phyloP scores from a whole-genome alignment of 208 protist genomes.

The Trypanosoma lewisi region DNA sequence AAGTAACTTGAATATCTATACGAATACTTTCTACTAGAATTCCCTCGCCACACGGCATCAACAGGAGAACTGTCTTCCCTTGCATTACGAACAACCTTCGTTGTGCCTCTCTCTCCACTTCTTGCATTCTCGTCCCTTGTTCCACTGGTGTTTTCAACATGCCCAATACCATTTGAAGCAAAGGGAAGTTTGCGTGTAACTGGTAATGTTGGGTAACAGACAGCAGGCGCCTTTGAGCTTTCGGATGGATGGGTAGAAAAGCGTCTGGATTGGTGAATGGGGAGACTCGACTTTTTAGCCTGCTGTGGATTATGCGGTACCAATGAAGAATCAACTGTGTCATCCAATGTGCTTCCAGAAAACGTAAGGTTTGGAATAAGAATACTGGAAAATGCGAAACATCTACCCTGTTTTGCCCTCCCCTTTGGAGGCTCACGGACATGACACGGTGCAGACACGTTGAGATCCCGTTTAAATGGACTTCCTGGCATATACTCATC shows the following conservation, averaged over 20 bases:
- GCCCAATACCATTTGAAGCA: no score
- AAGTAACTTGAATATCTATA: neutral
- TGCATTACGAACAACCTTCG: no score
- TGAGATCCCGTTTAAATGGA: conserved; percentile 25
- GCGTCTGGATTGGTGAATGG: neutral
- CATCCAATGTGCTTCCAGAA: neutral
- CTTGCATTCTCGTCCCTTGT: no score
- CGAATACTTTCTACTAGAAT: neutral
- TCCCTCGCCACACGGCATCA: no score
- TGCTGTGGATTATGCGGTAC: neutral
- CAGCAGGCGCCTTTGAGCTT: no score
- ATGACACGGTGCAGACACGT: conserved; percentile 9
- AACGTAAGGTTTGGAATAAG: neutral
- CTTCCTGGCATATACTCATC: conserved; percentile 38
- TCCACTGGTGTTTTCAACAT: no score
- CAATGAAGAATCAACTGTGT: conserved; percentile 2
- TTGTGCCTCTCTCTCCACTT: no score
- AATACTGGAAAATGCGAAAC: neutral
- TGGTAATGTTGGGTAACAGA: no score
- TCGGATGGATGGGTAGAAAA: neutral
- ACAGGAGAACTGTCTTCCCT: no score
- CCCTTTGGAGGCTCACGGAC: conserved; percentile 29
- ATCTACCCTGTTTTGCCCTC: neutral
- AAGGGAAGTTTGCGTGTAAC: no score
- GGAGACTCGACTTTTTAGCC: no score